phyloP scores from a whole-genome alignment of 495 filamentous ascomycete species.

The Neurospora discreta region DNA sequence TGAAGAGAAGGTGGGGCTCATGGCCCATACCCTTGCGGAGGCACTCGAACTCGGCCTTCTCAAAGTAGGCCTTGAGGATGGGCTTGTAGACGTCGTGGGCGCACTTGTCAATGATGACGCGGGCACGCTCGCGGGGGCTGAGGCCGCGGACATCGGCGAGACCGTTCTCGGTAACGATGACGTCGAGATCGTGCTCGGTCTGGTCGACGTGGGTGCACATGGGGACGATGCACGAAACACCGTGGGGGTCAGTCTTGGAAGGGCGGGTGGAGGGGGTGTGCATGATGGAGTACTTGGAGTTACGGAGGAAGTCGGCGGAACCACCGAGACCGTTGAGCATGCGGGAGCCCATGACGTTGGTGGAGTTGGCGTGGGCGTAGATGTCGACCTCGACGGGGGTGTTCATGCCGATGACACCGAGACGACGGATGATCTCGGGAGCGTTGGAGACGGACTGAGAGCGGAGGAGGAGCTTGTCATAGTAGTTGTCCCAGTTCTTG shows the following conservation, averaged over 20 bases:
- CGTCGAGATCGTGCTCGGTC: constrained; percentile 84
- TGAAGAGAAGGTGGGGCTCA: constrained; percentile 76
- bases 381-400: constrained; percentile 91
- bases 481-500: constrained; percentile 69
- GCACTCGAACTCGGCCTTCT: constrained; percentile 80
- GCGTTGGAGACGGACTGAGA: constrained; percentile 83
- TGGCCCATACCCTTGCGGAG: constrained; percentile 81
- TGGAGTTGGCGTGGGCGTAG: constrained; percentile 88
- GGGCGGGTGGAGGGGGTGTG: constrained; percentile 77
- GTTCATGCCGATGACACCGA: constrained; percentile 92
- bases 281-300: constrained; percentile 84
- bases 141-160: constrained; percentile 79
- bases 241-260: constrained; percentile 70
- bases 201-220: constrained; percentile 92
- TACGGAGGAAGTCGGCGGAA: constrained; percentile 78
- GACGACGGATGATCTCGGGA: constrained; percentile 84
- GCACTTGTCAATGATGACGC: constrained; percentile 80
- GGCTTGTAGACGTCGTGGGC: constrained; percentile 80
- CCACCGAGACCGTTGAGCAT: constrained; percentile 91
- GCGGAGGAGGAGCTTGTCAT: constrained; percentile 74
- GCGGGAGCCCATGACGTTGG: constrained; percentile 79
- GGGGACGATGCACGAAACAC: constrained; percentile 79
- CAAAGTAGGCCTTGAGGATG: constrained; percentile 74
- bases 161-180: constrained; percentile 80
- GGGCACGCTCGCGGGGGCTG: constrained; percentile 67